These are phyloP conservation scores for Aspergillus ochraceus DNA, from an alignment of 2,329 filamentous ascomycete species.

Conservation along the genomic window DNA sequence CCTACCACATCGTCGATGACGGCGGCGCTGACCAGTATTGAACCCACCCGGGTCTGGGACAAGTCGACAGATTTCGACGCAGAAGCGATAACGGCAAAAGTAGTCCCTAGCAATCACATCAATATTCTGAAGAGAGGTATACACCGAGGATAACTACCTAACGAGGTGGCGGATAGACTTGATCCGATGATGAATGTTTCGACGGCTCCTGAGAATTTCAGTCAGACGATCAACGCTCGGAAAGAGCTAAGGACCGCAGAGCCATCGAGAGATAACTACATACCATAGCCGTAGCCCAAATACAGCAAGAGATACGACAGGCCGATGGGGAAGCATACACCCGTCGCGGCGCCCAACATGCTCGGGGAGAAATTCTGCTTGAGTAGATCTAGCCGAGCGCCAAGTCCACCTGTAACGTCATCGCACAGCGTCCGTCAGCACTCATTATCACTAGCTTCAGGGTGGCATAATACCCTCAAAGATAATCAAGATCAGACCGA, in stretches of 20 bases:
- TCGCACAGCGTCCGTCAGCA: no score
- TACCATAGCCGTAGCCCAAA: slow-evolving; percentile 44
- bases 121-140: no score
- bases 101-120: slow-evolving; percentile 19
- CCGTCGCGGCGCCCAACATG: slow-evolving; percentile 43
- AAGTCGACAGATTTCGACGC: slow-evolving; percentile 40
- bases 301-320: slow-evolving; percentile 47
- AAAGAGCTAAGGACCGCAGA: no score
- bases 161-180: slow-evolving; percentile 30
- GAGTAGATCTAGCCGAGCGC: slow-evolving; percentile 48
- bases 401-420: slow-evolving; percentile 41
- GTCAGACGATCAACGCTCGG: no score
- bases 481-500: slow-evolving; percentile 52
- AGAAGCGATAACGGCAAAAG: slow-evolving; percentile 32
- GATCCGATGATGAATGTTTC: slow-evolving; percentile 27
- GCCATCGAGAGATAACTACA: neutral
- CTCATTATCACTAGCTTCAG: no score
- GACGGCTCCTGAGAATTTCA: no score
- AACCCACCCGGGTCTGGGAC: slow-evolving; percentile 45
- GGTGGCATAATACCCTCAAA: no score
- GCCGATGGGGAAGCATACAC: slow-evolving; percentile 49
- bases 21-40: slow-evolving; percentile 48
- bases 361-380: slow-evolving; percentile 47
- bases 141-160: slow-evolving; percentile 8
- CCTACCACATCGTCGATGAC: slow-evolving; percentile 51